Conservation (phyloP, 331 rosid genomes). For the Quercus phellos region DNA sequence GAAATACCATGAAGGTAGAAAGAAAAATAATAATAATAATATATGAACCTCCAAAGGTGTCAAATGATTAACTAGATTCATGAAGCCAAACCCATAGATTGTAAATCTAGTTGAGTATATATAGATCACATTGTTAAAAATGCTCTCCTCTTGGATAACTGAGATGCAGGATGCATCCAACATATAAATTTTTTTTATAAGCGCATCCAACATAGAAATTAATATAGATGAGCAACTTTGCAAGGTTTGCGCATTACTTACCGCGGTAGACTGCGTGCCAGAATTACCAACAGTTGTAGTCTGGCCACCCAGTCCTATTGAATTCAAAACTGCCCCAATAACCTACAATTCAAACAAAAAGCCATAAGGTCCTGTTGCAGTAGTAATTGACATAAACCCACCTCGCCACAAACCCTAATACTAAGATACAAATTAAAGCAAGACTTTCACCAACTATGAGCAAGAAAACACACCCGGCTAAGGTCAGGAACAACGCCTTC, state of each 20-base stretch:
- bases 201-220: background rate
- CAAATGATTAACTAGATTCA: background rate
- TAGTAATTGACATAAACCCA: background rate
- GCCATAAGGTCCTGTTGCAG: slow-evolving; percentile 1
- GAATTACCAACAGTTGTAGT: slow-evolving; percentile 37
- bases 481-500: slow-evolving; percentile 83
- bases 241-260: slow-evolving; percentile 31
- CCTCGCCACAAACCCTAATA: background rate
- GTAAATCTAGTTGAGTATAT: background rate
- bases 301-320: slow-evolving; percentile 78
- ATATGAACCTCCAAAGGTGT: background rate
- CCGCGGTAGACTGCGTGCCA: slow-evolving; percentile 41
- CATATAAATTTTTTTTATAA: background rate
- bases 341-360: slow-evolving; percentile 45
- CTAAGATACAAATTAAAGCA: background rate
- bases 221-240: background rate
- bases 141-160: background rate
- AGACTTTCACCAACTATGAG: background rate
- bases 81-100: background rate
- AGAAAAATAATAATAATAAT: slow-evolving; percentile 6
- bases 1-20: background rate
- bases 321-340: slow-evolving; percentile 86
- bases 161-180: background rate
- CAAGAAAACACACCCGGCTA: slow-evolving; percentile 50
- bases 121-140: slow-evolving; percentile 1